Percentiles rank a stretch among this genome's conserved stretches.
These are phyloP conservation scores for Rhododendron ovatum DNA, from an alignment of 148 eudicot species.

Conservation along the genomic window DNA sequence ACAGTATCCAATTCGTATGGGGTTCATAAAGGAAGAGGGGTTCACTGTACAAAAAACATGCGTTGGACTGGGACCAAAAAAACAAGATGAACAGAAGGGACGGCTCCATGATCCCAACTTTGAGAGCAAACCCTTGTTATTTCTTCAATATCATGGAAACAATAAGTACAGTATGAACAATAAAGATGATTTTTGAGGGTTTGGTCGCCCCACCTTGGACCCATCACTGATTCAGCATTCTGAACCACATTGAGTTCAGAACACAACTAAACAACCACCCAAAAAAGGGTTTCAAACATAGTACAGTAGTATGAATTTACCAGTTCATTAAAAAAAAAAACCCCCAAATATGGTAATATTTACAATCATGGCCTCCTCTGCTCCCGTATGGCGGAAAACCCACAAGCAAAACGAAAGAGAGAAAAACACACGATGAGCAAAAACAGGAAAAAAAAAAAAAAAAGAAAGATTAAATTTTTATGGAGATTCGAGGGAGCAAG, in stretches of 20 bases:
- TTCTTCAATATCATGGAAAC: not conserved
- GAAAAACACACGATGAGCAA: not conserved
- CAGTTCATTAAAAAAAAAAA: not conserved
- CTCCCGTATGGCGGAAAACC: not conserved
- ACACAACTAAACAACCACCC: not conserved
- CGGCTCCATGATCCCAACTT: not conserved
- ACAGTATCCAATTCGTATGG: not conserved
- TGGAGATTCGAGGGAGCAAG: not conserved
- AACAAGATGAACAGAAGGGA: not conserved
- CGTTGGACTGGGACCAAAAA: not conserved
- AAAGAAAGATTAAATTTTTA: not conserved
- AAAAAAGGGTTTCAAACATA: not conserved
- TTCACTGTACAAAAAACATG: not conserved
- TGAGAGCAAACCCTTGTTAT: not conserved
- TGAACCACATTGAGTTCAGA: not conserved
- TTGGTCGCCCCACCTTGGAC: not conserved
- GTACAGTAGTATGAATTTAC: not conserved
- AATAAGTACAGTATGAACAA: no score
- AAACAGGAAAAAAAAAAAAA: not conserved
- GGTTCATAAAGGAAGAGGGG: not conserved
- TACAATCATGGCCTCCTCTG: not conserved
- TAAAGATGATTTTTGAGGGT: not conserved
- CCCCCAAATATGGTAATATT: not conserved
- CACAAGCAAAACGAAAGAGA: not conserved
- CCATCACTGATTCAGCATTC: not conserved